Evolutionary conservation across 352 stramenopile genomes (phyloP).

Genomic region (Phytophthora fragariae): DNA sequence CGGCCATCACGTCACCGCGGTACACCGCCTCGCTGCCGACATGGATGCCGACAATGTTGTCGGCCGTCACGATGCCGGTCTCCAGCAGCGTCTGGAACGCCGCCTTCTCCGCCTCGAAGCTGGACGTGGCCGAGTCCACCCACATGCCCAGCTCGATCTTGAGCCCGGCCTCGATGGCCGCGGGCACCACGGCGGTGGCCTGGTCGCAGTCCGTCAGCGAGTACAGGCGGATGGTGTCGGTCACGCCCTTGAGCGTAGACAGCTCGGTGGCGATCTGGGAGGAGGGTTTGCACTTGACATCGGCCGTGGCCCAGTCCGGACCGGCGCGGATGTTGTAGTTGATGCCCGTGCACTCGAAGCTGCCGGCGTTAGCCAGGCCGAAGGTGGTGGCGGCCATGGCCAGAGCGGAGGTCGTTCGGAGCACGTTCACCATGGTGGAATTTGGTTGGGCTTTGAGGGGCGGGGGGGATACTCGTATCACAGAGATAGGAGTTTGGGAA

Average conservation of each 20-base stretch:
- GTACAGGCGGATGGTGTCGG: conserved; percentile 62
- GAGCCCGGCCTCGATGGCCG: conserved; percentile 49
- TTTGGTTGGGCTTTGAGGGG: neutral
- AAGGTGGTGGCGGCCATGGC: conserved; percentile 34
- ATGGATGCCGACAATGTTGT: conserved; percentile 64
- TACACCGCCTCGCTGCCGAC: conserved; percentile 79
- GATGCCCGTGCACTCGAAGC: conserved; percentile 62
- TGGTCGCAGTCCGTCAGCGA: conserved; percentile 63
- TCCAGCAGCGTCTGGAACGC: conserved; percentile 53
- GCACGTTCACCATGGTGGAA: conserved; percentile 45
- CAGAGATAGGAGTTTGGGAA: neutral
- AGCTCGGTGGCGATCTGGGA: conserved; percentile 60
- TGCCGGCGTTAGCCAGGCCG: conserved; percentile 33
- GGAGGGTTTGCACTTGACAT: conserved; percentile 63
- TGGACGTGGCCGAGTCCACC: conserved; percentile 50
- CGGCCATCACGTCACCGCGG: conserved; percentile 56
- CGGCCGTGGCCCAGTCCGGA: conserved; percentile 55
- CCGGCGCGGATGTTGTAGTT: conserved; percentile 81
- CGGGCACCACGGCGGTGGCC: conserved; percentile 45
- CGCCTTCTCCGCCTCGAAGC: conserved; percentile 52
- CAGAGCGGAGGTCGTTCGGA: conserved; percentile 37
- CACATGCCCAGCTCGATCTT: conserved; percentile 66
- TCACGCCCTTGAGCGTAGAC: conserved; percentile 51
- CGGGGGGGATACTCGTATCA: neutral
- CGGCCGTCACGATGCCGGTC: conserved; percentile 43